Evolutionary conservation across 2,329 filamentous ascomycete species (phyloP), one percentile per base, ranked within the genome.

Genomic region (Cladosporium velox): DNA sequence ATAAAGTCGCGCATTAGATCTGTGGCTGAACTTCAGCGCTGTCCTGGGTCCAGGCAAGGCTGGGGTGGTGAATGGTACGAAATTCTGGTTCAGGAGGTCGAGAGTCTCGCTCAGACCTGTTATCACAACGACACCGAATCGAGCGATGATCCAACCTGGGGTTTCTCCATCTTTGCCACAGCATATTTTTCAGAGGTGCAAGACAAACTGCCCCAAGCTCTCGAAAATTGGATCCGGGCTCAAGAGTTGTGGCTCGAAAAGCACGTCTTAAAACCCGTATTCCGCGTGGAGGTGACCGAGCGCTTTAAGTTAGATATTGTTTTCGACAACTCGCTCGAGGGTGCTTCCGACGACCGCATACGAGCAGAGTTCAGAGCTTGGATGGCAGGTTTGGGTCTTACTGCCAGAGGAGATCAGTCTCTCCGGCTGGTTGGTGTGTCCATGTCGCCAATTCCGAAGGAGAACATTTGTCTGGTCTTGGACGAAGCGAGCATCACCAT

Each of bases 261-360:
- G 2, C 26, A 52, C 7, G 15, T 51, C 11, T 10, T 15, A 15
- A 12, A 34, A 1, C 26, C 59, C 18, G 35, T 38, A 38, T 62
- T 51, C 28, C 41, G 15, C 15, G 59, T n/a, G 14, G 59, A 62
- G 32, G 44, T 52, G 41, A 51, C 34, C 32, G 28, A 52, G 28
- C 38, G 59, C 7, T 62, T 62, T 26, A 49, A 62, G 44, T 28
- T 62, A 18, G 44, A 62, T 24, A 14, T 62, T 2, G 14, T 62
- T 8, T 21, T 24, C 4, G 59, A 62, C 3, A 1, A 62, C 7
- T 51, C 28, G 10, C 59, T 52, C 12, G 59, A 62, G 59, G n/a
- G 30, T 35, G 44, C 44, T 32, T 34, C 59, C 24, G 59, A 62
- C 35, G 59, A 62, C 44, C 59, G 59, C 10, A 62, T 62, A 15